phyloP scores from a whole-genome alignment of 2,329 filamentous ascomycete genomes.

The Penicillium sp. region DNA sequence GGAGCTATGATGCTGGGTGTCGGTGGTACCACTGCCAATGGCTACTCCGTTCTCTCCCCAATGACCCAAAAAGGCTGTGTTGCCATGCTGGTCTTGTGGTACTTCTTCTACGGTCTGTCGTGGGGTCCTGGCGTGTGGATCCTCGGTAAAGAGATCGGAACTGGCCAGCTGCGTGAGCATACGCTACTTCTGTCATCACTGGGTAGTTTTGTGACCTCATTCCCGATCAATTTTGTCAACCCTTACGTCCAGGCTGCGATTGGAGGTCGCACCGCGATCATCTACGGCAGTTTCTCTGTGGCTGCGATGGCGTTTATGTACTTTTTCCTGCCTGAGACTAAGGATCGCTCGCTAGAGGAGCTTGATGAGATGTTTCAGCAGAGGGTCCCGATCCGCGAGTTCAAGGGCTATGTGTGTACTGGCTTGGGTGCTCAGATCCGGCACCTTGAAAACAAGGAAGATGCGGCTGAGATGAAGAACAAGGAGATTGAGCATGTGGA shows the following conservation, averaged over 20 bases:
- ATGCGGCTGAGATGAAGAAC: not conserved
- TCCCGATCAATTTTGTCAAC: slow-evolving; percentile 1
- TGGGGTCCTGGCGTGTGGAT: slow-evolving; percentile 23
- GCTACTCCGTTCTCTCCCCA: slow-evolving; percentile 12
- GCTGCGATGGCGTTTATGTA: slow-evolving; percentile 28
- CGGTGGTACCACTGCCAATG: slow-evolving; percentile 5
- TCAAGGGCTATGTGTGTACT: not conserved
- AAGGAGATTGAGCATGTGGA: slow-evolving; percentile 6
- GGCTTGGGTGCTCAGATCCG: not conserved
- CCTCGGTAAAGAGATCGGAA: slow-evolving; percentile 1
- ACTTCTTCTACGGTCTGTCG: slow-evolving; percentile 23
- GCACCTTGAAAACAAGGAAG: not conserved
- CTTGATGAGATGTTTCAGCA: slow-evolving; percentile 39
- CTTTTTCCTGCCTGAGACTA: slow-evolving; percentile 37
- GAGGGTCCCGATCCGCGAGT: slow-evolving; percentile 13
- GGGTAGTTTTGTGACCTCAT: not conserved
- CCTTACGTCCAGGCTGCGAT: slow-evolving; percentile 1
- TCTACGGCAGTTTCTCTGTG: not conserved
- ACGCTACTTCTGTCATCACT: not conserved
- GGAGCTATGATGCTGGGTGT: not conserved
- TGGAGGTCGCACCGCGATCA: not conserved
- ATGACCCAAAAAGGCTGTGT: slow-evolving; percentile 24
- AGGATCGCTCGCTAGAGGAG: slow-evolving; percentile 34
- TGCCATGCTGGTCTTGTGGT: slow-evolving; percentile 26
- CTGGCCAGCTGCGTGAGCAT: not conserved